Conservation (phyloP, 805 yeast species). For the Starmerella sirachaensis region DNA sequence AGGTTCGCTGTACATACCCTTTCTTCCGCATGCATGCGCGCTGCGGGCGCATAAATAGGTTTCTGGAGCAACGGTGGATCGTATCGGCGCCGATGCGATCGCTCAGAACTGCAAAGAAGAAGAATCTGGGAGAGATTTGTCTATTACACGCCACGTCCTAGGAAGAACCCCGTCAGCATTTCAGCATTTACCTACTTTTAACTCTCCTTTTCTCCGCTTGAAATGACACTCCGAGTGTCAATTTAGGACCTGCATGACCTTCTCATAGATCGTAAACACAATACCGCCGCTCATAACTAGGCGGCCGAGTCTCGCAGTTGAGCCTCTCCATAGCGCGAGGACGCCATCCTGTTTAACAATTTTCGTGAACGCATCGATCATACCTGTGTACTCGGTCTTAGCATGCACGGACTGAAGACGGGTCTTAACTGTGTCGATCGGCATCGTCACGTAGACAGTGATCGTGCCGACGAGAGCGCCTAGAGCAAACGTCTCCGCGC, state of each 20-base stretch:
- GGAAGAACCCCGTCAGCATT: too few relatives aligned
- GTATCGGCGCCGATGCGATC: too few relatives aligned
- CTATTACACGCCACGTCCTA: too few relatives aligned
- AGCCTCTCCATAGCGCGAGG: slow-evolving; percentile 92
- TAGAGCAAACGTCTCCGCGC: slow-evolving; percentile 69
- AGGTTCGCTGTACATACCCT: too few relatives aligned
- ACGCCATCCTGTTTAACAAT: slow-evolving; percentile 82
- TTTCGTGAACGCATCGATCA: slow-evolving; percentile 67
- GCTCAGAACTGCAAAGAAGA: too few relatives aligned
- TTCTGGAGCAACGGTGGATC: too few relatives aligned
- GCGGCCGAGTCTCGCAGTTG: slow-evolving; percentile 92
- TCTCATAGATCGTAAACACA: slow-evolving; percentile 91
- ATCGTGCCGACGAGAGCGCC: slow-evolving; percentile 84
- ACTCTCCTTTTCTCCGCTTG: too few relatives aligned
- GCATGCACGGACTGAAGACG: slow-evolving; percentile 93
- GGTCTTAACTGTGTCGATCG: slow-evolving; percentile 88
- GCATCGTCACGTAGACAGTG: slow-evolving; percentile 88
- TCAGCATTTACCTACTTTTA: too few relatives aligned
- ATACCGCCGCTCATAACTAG: slow-evolving; percentile 91
- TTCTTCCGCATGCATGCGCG: too few relatives aligned
- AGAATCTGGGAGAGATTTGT: too few relatives aligned
- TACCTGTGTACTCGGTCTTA: slow-evolving; percentile 53
- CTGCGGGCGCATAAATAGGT: too few relatives aligned
- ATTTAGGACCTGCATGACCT: slow-evolving; percentile 53
- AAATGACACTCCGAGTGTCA: slow-evolving; percentile 2